Conservation (phyloP, 768 basidiomycete species). For the Macrocybe gigantea region DNA sequence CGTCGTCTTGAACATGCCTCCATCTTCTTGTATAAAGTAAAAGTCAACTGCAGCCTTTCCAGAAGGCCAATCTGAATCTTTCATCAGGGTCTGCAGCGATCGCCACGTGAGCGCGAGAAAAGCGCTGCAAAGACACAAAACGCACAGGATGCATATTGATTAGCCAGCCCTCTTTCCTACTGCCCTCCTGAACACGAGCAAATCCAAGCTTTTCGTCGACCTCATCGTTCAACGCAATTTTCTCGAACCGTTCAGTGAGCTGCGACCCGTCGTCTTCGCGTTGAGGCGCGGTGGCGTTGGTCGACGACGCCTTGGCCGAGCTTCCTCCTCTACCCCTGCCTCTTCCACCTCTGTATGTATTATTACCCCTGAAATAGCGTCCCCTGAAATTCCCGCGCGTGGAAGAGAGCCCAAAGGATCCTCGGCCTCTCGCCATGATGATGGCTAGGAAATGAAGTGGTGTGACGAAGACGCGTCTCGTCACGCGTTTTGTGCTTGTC, state of each 20-base stretch:
- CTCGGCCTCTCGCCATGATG: constrained; percentile 46
- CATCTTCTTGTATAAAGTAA: constrained; percentile 97
- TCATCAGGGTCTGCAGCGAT: constrained; percentile 64
- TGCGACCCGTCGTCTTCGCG: constrained; percentile 90
- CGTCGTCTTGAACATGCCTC: constrained; percentile 93
- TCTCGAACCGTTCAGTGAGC: constrained; percentile 82
- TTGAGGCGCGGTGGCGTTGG: constrained; percentile 46
- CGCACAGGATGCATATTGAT: constrained; percentile 98
- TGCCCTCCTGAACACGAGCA: constrained; percentile 71
- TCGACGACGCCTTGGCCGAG: constrained; percentile 19
- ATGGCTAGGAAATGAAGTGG: constrained; percentile 5
- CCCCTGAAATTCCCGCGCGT: constrained; percentile 38
- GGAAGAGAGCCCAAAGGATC: constrained; percentile 53
- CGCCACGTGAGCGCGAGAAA: background rate
- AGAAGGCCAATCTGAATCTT: constrained; percentile 77
- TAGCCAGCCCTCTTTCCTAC: constrained; percentile 82
- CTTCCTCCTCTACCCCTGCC: constrained; percentile 45
- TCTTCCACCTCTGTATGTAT: constrained; percentile 48
- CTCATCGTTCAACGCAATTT: constrained; percentile 69
- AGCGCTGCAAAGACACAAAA: constrained; percentile 9
- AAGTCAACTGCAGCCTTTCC: constrained; percentile 92
- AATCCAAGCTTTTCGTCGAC: constrained; percentile 95
- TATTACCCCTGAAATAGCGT: constrained; percentile 16
- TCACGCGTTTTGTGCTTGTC: constrained; percentile 11
- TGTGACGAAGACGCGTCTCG: constrained; percentile 7